Evolutionary conservation across 768 basidiomycete genomes (phyloP).

Genomic region (Naganishia randhawae): DNA sequence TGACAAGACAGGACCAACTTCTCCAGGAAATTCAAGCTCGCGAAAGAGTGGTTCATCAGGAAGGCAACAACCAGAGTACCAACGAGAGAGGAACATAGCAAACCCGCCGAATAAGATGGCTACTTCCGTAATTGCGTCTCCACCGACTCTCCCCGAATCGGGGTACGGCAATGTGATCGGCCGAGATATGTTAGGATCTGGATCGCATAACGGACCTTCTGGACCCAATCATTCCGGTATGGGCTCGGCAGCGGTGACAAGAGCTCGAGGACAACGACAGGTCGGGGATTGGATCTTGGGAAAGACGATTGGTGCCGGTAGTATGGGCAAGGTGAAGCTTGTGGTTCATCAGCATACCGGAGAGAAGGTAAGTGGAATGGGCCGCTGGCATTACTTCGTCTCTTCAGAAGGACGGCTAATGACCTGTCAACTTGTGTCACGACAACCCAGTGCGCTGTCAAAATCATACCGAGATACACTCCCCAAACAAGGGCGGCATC

Average conservation of each 20-base stretch:
- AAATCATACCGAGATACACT: conserved; percentile 82
- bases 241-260: not conserved
- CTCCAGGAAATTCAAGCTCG: not conserved
- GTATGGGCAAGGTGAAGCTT: conserved; percentile 99
- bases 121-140: not conserved
- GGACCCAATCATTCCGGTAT: not conserved
- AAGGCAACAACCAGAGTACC: not conserved
- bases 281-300: conserved; percentile 92
- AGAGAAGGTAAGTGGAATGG: conserved; percentile 68
- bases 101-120: not conserved
- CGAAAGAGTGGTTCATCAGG: not conserved
- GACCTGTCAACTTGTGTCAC: not conserved
- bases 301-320: conserved; percentile 94
- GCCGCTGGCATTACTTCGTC: conserved; percentile 8
- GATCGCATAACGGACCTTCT: not conserved
- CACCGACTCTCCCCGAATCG: not conserved
- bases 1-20: not conserved
- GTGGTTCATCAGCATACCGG: conserved; percentile 81
- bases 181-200: not conserved
- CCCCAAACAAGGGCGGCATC: conserved; percentile 57
- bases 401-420: not conserved
- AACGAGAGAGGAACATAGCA: not conserved
- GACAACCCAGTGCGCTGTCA: conserved; percentile 78
- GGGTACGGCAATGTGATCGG: not conserved
- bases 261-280: conserved; percentile 49